A percentile compares a stretch with the other conserved stretches of the same genome.
These are phyloP conservation scores for Diaporthe vexans DNA, from an alignment of 2,329 filamentous ascomycete species.

Conservation along the genomic window DNA sequence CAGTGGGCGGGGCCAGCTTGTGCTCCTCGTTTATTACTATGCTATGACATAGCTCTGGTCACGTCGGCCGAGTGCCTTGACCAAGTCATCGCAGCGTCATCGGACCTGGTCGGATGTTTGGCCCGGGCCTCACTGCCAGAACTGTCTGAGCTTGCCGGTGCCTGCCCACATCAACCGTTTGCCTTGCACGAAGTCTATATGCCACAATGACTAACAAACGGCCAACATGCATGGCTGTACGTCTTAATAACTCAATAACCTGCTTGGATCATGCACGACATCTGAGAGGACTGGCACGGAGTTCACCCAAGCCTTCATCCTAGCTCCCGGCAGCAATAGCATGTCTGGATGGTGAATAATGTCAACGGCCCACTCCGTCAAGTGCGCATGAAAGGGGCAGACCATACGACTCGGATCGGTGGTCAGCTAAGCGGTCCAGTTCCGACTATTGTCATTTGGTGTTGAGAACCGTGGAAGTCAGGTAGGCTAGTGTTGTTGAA, in stretches of 20 bases:
- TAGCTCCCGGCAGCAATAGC: slow-evolving; percentile 1
- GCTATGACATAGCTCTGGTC: slow-evolving; percentile 10
- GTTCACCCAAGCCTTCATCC: background rate
- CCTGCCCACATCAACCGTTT: background rate
- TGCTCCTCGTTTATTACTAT: background rate
- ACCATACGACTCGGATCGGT: background rate
- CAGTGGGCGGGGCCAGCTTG: slow-evolving; percentile 21
- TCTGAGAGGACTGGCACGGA: background rate
- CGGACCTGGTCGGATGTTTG: background rate
- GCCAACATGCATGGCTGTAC: background rate
- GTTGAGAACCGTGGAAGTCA: background rate
- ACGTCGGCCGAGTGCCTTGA: background rate
- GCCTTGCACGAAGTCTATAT: background rate
- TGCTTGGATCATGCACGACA: slow-evolving; percentile 22
- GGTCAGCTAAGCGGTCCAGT: too few relatives aligned
- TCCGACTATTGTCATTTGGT: background rate
- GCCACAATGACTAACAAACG: background rate
- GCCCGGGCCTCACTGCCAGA: background rate
- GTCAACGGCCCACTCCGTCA: background rate
- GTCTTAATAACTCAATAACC: background rate
- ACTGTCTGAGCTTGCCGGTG: background rate
- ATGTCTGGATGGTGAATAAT: background rate
- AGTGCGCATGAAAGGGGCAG: slow-evolving; percentile 13
- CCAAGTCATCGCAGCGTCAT: slow-evolving; percentile 15
- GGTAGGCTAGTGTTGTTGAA: background rate